Conservation (phyloP, 2,329 filamentous ascomycete genomes). For the Penicillium psychrosexuale region DNA sequence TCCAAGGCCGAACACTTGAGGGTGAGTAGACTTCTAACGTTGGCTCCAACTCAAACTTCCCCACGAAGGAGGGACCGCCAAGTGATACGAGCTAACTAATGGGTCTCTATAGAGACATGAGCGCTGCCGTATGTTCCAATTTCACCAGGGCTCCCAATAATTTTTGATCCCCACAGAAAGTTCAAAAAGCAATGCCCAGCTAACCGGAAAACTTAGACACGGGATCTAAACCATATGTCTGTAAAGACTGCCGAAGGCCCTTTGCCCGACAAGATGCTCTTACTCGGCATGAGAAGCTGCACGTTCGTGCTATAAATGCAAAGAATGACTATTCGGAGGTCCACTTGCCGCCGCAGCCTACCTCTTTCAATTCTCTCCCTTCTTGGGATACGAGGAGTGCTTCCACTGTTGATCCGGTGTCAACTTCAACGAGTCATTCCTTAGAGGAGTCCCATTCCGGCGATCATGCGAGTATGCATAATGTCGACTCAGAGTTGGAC, state of each 20-base stretch:
- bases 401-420: slow-evolving; percentile 15
- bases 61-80: slow-evolving; percentile 12
- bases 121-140: slow-evolving; percentile 38
- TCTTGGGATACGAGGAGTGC: slow-evolving; percentile 27
- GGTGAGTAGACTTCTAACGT: slow-evolving; percentile 23
- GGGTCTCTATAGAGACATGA: slow-evolving; percentile 40
- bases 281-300: slow-evolving; percentile 45
- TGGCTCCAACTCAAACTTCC: not conserved
- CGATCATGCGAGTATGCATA: slow-evolving; percentile 20
- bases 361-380: slow-evolving; percentile 20
- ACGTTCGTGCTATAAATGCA: slow-evolving; percentile 29
- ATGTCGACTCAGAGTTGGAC: slow-evolving; percentile 34
- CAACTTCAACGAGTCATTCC: slow-evolving; percentile 22
- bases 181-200: slow-evolving; percentile 5
- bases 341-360: slow-evolving; percentile 15
- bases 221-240: slow-evolving; percentile 43
- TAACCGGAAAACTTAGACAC: slow-evolving; percentile 35
- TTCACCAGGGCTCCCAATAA: not conserved
- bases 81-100: slow-evolving; percentile 6
- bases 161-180: no score
- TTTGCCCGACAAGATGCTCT: slow-evolving; percentile 47
- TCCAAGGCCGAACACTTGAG: slow-evolving; percentile 44
- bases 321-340: slow-evolving; percentile 17
- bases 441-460: slow-evolving; percentile 25
- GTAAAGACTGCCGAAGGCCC: slow-evolving; percentile 40